Evolutionary conservation across 2,329 filamentous ascomycete species (phyloP).

Genomic region (Lojkania enalia): DNA sequence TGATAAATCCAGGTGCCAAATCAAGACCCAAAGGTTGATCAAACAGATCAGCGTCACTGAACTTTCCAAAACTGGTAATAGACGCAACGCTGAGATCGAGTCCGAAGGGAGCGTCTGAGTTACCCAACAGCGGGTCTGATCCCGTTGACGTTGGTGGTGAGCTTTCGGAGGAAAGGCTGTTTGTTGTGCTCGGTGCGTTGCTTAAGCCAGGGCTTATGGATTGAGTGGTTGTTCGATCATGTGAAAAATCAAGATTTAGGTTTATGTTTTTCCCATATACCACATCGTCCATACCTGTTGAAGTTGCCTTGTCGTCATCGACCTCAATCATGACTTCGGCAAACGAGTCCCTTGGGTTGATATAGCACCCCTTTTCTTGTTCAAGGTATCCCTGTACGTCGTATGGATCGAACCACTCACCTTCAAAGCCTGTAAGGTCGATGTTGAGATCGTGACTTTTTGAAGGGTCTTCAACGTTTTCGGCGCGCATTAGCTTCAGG

Average conservation of each 20-base stretch:
- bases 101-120: constrained; percentile 22
- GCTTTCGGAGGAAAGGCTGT: background rate
- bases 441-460: constrained; percentile 55
- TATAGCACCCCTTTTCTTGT: constrained; percentile 60
- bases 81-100: constrained; percentile 23
- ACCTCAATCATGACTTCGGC: constrained; percentile 55
- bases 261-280: constrained; percentile 3
- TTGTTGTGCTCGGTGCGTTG: background rate
- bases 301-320: constrained; percentile 12
- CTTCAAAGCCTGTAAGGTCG: constrained; percentile 65
- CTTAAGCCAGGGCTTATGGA: constrained; percentile 7
- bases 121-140: constrained; percentile 7
- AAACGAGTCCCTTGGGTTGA: constrained; percentile 64
- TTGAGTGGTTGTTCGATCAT: background rate
- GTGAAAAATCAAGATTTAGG: constrained; percentile 11
- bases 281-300: constrained; percentile 1
- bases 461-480: constrained; percentile 32
- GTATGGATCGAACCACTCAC: constrained; percentile 75
- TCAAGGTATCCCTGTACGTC: constrained; percentile 77
- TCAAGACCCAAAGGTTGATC: constrained; percentile 41
- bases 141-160: background rate
- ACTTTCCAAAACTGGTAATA: constrained; percentile 16
- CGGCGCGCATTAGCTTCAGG: constrained; percentile 29
- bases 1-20: constrained; percentile 30
- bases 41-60: constrained; percentile 24